A percentile compares a stretch with the other conserved stretches of the same genome.
Evolutionary conservation across 768 basidiomycete species (phyloP).

Genomic region (Kwoniella pini): DNA sequence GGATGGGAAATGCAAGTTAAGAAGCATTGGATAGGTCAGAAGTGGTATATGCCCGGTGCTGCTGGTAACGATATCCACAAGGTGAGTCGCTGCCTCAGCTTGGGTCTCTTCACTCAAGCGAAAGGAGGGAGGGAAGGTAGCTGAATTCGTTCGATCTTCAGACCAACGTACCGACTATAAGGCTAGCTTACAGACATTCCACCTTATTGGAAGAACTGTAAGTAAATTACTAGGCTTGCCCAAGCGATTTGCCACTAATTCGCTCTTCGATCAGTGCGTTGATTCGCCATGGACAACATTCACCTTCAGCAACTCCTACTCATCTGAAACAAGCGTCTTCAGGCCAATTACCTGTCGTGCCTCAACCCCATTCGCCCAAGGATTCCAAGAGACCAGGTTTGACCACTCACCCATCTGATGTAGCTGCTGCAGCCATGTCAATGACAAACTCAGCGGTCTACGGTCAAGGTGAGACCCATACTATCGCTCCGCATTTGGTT

Average conservation of each 20-base stretch:
- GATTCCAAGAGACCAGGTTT: constrained; percentile 23
- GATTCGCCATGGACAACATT: constrained; percentile 42
- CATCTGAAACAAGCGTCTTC: constrained; percentile 26
- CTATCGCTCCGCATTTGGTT: constrained; percentile 14
- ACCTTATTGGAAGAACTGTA: constrained; percentile 81
- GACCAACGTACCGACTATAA: constrained; percentile 96
- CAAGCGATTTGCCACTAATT: too few species aligned
- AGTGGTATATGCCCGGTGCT: constrained; percentile 91
- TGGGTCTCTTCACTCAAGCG: too few species aligned
- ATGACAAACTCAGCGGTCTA: constrained; percentile 17
- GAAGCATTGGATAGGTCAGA: constrained; percentile 71
- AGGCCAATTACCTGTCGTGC: neutral
- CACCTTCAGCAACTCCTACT: constrained; percentile 38
- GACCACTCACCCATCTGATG: constrained; percentile 25
- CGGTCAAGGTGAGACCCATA: constrained; percentile 4
- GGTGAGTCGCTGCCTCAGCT: too few species aligned
- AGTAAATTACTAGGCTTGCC: too few species aligned
- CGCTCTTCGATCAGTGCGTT: too few species aligned
- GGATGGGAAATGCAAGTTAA: constrained; percentile 99
- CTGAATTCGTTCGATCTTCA: neutral
- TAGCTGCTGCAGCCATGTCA: constrained; percentile 49
- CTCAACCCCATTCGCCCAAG: constrained; percentile 3
- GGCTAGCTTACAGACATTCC: constrained; percentile 85
- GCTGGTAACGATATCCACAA: constrained; percentile 96
- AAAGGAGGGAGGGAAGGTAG: too few species aligned